Evolutionary conservation across 257 asterid species (phyloP).

Genomic region (Cynanchum wilfordii): DNA sequence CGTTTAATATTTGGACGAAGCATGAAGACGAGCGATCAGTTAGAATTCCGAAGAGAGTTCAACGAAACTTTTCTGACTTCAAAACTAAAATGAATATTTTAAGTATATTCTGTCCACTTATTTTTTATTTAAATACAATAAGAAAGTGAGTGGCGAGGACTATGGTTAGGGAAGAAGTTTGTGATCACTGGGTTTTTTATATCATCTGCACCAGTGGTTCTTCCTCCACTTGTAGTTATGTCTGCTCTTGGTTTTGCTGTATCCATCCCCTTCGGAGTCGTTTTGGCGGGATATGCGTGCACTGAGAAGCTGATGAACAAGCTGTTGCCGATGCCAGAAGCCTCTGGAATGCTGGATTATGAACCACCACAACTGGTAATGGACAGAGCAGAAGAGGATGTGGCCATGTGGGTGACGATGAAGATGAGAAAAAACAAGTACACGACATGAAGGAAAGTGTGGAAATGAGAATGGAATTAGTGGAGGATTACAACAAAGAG

Average conservation of each 20-base stretch:
- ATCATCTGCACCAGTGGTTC: conserved; percentile 60
- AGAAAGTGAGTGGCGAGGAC: conserved; percentile 29
- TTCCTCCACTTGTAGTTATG: conserved; percentile 58
- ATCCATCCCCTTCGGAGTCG: conserved; percentile 58
- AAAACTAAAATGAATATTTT: too few relatives aligned
- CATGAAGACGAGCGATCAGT: too few relatives aligned
- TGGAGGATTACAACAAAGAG: conserved; percentile 9
- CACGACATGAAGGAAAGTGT: conserved; percentile 15
- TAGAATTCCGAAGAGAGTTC: too few relatives aligned
- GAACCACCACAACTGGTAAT: not conserved
- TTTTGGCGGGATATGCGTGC: conserved; percentile 55
- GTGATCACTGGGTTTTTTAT: conserved; percentile 48
- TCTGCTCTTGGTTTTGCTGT: conserved; percentile 53
- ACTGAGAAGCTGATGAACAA: conserved; percentile 65
- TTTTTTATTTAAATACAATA: too few relatives aligned
- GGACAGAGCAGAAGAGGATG: conserved; percentile 17
- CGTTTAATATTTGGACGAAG: too few relatives aligned
- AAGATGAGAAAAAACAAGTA: conserved; percentile 14
- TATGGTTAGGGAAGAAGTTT: conserved; percentile 53
- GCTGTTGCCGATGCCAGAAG: conserved; percentile 35
- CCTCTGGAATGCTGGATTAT: conserved; percentile 20
- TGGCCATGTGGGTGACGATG: too few relatives aligned
- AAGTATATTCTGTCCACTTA: too few relatives aligned
- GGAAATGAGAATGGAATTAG: conserved; percentile 28
- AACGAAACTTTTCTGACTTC: too few relatives aligned